Evolutionary conservation across 305 asterid species (phyloP), one percentile per base, ranked within the genome.

Genomic region (Nicotiana rustica): DNA sequence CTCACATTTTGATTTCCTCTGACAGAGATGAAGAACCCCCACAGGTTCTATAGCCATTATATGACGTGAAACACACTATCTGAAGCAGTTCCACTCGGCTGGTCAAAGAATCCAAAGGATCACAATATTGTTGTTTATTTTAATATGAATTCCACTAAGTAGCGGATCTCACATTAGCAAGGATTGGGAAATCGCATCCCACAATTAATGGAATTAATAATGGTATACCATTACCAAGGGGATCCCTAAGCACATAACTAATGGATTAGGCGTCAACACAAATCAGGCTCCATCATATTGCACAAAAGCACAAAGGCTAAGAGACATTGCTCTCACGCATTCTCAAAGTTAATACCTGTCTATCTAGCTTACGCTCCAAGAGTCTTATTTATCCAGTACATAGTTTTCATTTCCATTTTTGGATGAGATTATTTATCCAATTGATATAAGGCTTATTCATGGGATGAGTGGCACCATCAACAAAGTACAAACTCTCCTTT

Each of bases 261-360:
- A 49, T 49, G 79, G 25, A 73, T 49, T 25, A 73, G 9, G 41
- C 7, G 4, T 25, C 64, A 73, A 49, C 64, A 49, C 29, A 49
- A 21, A 73, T 49, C 79, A 73, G 62, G 79, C 64, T 47, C 41
- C 41, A 25, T 49, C 79, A 47, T 49, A 49, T 49, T 14, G 62
- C 62, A 14, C 12, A 73, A 73, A 47, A 47, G 3, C 79, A 73
- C 62, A 73, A 49, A 41, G 44, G 21, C 7, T 73, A 15, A 14
- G 62, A 7, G 62, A 49, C 15, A 49, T 25, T 73, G 62, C 79
- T 73, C 44, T 38, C 25, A 49, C 33, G 29, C 56, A 73, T 25
- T 73, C 64, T 8, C 64, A 49, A 21, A 49, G 21, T 21, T 49
- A 13, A 60, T 21, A 73, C 44, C 62, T 47, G 14, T 49, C 17